Conservation (phyloP, 495 filamentous ascomycete genomes). For the Penicillium crystallinum region DNA sequence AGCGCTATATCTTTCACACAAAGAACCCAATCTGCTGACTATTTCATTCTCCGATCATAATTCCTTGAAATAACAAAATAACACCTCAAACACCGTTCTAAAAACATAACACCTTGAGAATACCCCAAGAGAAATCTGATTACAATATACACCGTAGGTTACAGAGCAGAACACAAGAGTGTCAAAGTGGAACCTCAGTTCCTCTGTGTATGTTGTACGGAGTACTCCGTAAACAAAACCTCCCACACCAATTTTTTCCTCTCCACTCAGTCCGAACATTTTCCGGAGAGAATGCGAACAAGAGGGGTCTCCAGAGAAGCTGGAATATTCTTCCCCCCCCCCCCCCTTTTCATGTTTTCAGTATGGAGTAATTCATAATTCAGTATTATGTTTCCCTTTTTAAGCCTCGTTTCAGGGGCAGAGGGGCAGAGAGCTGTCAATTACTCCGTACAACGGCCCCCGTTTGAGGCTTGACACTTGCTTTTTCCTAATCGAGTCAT, state of each 20-base stretch:
- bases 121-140: no score
- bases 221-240: no score
- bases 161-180: no score
- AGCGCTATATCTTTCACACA: not conserved
- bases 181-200: not conserved
- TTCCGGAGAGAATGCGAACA: not conserved
- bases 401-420: slow-evolving; percentile 5
- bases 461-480: not conserved
- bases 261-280: not conserved
- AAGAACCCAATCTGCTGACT: slow-evolving; percentile 3
- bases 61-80: no score
- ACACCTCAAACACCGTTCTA: not conserved
- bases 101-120: no score
- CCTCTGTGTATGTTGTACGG: no score
- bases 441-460: slow-evolving; percentile 2
- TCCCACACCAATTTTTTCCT: not conserved
- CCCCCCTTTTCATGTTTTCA: not conserved
- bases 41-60: not conserved
- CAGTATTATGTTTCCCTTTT: not conserved
- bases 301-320: no score
- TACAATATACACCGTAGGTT: no score
- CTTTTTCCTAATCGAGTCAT: not conserved
- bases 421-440: no score
- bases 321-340: not conserved
- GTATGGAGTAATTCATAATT: no score